These are phyloP conservation scores for Arachis stenosperma DNA, from an alignment of 306 rosid genomes.

Conservation along the genomic window DNA sequence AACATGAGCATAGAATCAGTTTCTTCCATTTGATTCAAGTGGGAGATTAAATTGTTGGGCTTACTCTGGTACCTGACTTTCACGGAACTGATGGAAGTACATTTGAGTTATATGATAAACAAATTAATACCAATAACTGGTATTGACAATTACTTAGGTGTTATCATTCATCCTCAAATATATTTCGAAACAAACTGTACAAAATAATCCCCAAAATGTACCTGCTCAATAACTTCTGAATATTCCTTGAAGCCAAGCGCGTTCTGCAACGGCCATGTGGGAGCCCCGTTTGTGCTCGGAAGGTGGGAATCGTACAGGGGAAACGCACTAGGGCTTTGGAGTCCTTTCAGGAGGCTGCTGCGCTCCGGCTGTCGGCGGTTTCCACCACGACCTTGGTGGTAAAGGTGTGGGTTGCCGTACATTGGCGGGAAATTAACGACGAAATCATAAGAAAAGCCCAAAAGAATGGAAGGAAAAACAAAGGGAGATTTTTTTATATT, in stretches of 20 bases:
- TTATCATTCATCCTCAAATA: slow-evolving; percentile 29
- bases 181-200: slow-evolving; percentile 16
- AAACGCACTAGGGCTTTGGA: too few relatives aligned
- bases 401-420: too few relatives aligned
- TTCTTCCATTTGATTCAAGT: slow-evolving; percentile 57
- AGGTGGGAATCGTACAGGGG: too few relatives aligned
- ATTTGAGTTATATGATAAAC: slow-evolving; percentile 28
- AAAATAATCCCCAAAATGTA: slow-evolving; percentile 33
- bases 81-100: slow-evolving; percentile 13
- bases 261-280: too few relatives aligned
- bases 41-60: slow-evolving; percentile 36
- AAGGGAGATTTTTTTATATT: too few relatives aligned
- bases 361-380: too few relatives aligned
- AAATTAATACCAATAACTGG: not conserved
- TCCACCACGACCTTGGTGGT: too few relatives aligned
- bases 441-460: too few relatives aligned
- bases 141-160: slow-evolving; percentile 22
- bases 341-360: too few relatives aligned
- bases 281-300: too few relatives aligned
- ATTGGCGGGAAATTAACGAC: too few relatives aligned
- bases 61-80: slow-evolving; percentile 47
- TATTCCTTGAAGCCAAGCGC: slow-evolving; percentile 37
- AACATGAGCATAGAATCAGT: slow-evolving; percentile 47
- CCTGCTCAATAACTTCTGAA: slow-evolving; percentile 63
- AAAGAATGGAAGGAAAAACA: too few relatives aligned